Conservation (phyloP, 352 stramenopile species). For the Phytophthora aleatoria region DNA sequence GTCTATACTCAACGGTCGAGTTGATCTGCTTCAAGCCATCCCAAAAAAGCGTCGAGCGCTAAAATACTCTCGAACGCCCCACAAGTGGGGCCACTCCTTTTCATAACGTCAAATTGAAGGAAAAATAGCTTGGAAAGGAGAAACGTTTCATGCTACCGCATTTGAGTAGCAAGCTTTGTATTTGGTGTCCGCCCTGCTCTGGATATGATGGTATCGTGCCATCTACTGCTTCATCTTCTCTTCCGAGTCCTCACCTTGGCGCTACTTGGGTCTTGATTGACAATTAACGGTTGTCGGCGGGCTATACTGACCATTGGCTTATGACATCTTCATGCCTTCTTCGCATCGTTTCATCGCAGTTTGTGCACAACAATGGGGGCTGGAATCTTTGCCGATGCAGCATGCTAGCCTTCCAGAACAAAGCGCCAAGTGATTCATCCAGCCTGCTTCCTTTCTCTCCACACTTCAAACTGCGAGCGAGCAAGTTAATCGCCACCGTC, state of each 20-base stretch:
- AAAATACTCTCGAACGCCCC: no score
- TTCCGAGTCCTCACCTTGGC: constrained; percentile 19
- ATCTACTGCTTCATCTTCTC: neutral
- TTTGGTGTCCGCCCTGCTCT: no score
- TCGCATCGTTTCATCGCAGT: constrained; percentile 89
- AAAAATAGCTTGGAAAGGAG: no score
- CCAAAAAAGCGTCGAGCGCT: no score
- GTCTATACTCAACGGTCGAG: constrained; percentile 8
- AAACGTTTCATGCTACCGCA: no score
- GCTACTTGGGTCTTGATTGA: constrained; percentile 12
- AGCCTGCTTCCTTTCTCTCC: constrained; percentile 93
- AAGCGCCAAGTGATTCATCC: constrained; percentile 88
- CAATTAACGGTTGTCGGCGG: constrained; percentile 6
- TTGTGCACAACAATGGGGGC: constrained; percentile 95
- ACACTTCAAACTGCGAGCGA: constrained; percentile 86
- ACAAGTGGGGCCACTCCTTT: no score
- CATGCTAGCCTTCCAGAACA: constrained; percentile 96
- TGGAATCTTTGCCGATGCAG: constrained; percentile 90
- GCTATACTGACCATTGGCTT: constrained; percentile 53
- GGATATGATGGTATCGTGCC: no score
- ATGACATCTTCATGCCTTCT: constrained; percentile 89
- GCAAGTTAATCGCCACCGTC: constrained; percentile 85
- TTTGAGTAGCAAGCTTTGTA: no score
- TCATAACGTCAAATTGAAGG: no score
- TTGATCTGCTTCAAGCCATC: constrained; percentile 3